A percentile compares a stretch with the other conserved stretches of the same genome.
Evolutionary conservation across 2,329 filamentous ascomycete species (phyloP).

Genomic region (Neopestalotiopsis sp.): DNA sequence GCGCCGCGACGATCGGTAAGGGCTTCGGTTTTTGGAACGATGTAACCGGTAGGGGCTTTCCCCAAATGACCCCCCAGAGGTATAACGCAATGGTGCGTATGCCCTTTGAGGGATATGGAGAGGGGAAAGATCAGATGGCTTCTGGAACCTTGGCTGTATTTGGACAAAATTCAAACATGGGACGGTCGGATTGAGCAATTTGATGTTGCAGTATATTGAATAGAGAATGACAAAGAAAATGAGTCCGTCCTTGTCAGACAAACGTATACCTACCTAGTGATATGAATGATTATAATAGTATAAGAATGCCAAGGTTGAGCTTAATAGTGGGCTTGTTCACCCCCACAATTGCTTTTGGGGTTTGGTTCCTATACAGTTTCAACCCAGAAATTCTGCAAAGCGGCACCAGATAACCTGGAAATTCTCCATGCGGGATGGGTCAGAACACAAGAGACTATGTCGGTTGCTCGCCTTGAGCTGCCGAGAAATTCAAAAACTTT

Average conservation of each 20-base stretch:
- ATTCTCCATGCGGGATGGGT: not conserved
- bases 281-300: too few relatives aligned
- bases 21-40: not conserved
- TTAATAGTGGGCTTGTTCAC: not conserved
- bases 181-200: not conserved
- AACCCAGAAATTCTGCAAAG: not conserved
- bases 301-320: too few relatives aligned
- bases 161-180: not conserved
- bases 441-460: not conserved
- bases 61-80: too few relatives aligned
- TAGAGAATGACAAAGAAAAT: not conserved
- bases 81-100: too few relatives aligned
- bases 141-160: not conserved
- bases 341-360: not conserved
- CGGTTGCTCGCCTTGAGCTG: not conserved
- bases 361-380: not conserved
- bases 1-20: not conserved
- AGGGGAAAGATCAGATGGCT: not conserved
- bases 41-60: not conserved
- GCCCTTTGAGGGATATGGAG: too few relatives aligned
- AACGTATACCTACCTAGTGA: too few relatives aligned
- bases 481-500: not conserved
- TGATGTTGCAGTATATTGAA: not conserved
- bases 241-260: too few relatives aligned
- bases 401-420: not conserved